These are phyloP conservation scores for Neurospora tetraspora DNA, from an alignment of 495 filamentous ascomycete species.

Conservation along the genomic window DNA sequence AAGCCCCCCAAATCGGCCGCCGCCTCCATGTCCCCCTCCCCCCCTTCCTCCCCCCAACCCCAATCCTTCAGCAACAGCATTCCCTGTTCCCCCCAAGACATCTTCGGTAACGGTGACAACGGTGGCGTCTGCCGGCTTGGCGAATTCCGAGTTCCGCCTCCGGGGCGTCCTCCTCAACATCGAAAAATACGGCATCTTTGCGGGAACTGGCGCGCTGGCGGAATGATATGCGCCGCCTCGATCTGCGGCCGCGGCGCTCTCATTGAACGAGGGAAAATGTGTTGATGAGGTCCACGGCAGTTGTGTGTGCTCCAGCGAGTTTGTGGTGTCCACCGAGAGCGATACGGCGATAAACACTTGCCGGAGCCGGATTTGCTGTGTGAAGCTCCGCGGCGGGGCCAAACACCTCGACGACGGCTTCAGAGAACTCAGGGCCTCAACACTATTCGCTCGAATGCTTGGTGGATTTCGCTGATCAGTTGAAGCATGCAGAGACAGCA, in stretches of 20 bases:
- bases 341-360: not conserved
- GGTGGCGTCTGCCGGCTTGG: not conserved
- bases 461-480: not conserved
- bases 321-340: not conserved
- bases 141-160: constrained; percentile 6
- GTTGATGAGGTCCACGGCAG: not conserved
- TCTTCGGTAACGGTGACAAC: not conserved
- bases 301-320: not conserved
- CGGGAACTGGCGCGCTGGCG: not conserved
- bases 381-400: not conserved
- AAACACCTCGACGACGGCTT: not conserved
- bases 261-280: constrained; percentile 3
- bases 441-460: not conserved
- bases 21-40: not conserved
- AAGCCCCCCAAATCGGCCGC: constrained; percentile 8
- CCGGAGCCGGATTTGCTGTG: not conserved
- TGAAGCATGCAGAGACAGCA: not conserved
- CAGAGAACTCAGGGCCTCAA: not conserved
- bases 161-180: constrained; percentile 17
- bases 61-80: not conserved
- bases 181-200: constrained; percentile 24
- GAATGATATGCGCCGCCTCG: not conserved
- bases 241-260: constrained; percentile 6
- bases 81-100: constrained; percentile 1
- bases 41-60: not conserved